Evolutionary conservation across 2,329 filamentous ascomycete genomes (phyloP).

Genomic region (Fusarium globosum): DNA sequence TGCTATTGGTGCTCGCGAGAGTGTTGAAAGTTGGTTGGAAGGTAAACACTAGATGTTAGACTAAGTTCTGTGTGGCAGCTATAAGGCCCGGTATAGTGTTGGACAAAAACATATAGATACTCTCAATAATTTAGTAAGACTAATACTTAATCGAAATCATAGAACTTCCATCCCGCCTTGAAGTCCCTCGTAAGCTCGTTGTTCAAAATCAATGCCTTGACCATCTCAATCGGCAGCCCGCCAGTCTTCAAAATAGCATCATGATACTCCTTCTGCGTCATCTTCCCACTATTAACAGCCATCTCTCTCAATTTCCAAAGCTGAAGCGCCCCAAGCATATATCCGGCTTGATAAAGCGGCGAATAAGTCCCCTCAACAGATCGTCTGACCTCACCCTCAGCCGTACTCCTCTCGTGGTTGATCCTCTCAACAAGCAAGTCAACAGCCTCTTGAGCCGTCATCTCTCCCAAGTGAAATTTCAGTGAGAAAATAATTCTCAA

Average conservation of each 20-base stretch:
- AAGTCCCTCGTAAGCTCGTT: slow-evolving; percentile 27
- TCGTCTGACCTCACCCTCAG: slow-evolving; percentile 26
- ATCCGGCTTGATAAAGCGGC: slow-evolving; percentile 29
- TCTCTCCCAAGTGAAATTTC: slow-evolving; percentile 28
- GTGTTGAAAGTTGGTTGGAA: slow-evolving; percentile 37
- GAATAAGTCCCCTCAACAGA: slow-evolving; percentile 33
- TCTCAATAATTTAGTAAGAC: background rate
- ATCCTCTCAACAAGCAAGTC: slow-evolving; percentile 18
- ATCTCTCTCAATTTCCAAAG: slow-evolving; percentile 31
- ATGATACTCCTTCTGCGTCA: slow-evolving; percentile 31
- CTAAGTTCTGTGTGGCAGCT: accelerated
- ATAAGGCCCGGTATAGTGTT: accelerated
- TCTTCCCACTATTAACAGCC: slow-evolving; percentile 14
- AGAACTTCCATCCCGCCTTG: slow-evolving; percentile 30
- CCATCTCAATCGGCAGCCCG: slow-evolving; percentile 31
- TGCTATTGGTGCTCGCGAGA: slow-evolving; percentile 30
- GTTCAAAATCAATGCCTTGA: slow-evolving; percentile 16
- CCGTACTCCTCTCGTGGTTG: slow-evolving; percentile 24
- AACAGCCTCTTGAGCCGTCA: slow-evolving; percentile 32
- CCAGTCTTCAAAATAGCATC: slow-evolving; percentile 30
- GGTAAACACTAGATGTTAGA: slow-evolving; percentile 29
- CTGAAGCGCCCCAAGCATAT: slow-evolving; percentile 28
- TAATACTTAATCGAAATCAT: slow-evolving; percentile 26
- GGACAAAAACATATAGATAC: background rate
- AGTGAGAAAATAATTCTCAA: slow-evolving; percentile 22